phyloP scores from a whole-genome alignment of 2,329 filamentous ascomycete genomes.

The Verticillium klebahnii region DNA sequence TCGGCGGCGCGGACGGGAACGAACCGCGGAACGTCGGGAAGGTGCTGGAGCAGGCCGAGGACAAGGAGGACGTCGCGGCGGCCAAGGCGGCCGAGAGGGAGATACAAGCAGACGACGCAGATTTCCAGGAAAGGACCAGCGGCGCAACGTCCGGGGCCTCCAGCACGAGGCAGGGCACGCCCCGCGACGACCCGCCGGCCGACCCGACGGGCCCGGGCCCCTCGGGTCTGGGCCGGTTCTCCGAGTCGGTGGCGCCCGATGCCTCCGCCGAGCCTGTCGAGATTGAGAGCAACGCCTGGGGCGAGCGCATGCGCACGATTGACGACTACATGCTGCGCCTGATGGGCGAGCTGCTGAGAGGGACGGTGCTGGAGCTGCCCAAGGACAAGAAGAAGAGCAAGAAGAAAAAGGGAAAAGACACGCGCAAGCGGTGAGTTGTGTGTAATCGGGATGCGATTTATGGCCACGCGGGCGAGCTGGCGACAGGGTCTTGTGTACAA shows the following conservation, averaged over 20 bases:
- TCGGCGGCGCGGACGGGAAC: slow-evolving; percentile 60
- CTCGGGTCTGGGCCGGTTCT: slow-evolving; percentile 32
- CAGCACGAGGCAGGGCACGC: slow-evolving; percentile 47
- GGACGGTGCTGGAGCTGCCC: slow-evolving; percentile 57
- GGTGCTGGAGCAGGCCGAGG: slow-evolving; percentile 84
- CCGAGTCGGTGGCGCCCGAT: slow-evolving; percentile 28
- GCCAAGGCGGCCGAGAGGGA: slow-evolving; percentile 87
- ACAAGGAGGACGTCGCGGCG: slow-evolving; percentile 84
- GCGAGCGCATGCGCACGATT: slow-evolving; percentile 53
- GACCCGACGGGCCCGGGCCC: slow-evolving; percentile 21
- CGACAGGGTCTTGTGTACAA: neutral
- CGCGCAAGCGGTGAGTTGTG: slow-evolving; percentile 38
- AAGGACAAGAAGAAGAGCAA: slow-evolving; percentile 61
- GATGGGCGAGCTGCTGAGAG: slow-evolving; percentile 59
- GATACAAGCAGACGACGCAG: slow-evolving; percentile 77
- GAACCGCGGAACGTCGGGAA: slow-evolving; percentile 61
- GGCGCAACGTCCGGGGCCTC: slow-evolving; percentile 41
- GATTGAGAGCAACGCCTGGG: slow-evolving; percentile 55
- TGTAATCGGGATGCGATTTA: neutral
- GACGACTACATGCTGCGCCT: slow-evolving; percentile 72
- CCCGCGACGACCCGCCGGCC: slow-evolving; percentile 32
- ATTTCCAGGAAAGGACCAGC: slow-evolving; percentile 64
- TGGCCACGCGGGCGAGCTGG: too few species aligned
- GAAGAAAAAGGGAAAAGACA: slow-evolving; percentile 54
- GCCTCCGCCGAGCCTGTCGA: slow-evolving; percentile 28